phyloP scores from a whole-genome alignment of 306 rosid species.

The Quercus dentata region DNA sequence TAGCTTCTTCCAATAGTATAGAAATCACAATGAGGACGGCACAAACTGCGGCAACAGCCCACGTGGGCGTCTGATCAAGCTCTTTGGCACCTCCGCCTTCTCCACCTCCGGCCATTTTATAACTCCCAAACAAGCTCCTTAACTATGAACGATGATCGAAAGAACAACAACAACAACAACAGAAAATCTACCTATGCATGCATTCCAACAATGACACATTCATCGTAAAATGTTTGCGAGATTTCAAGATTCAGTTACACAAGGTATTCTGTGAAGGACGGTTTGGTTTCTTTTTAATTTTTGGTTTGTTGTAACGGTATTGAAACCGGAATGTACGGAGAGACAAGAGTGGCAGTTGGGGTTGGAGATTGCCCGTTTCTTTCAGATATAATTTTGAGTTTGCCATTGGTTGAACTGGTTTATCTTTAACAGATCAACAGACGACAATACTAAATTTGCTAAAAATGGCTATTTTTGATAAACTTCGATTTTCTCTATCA shows the following conservation, averaged over 20 bases:
- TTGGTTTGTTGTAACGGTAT: constrained; percentile 4
- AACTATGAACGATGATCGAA: too few relatives aligned
- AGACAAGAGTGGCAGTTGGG: constrained; percentile 33
- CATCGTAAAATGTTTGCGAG: background rate
- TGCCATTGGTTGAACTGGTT: background rate
- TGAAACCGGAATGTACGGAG: constrained; percentile 36
- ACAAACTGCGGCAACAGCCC: constrained; percentile 91
- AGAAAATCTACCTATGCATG: background rate
- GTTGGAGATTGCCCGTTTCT: constrained; percentile 11
- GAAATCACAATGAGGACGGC: constrained; percentile 71
- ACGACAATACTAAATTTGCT: too few relatives aligned
- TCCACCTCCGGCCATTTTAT: constrained; percentile 49
- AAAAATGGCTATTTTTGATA: too few relatives aligned
- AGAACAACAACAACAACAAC: background rate
- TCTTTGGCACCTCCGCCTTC: constrained; percentile 40
- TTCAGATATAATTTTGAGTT: constrained; percentile 17
- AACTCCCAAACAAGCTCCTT: background rate
- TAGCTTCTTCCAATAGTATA: constrained; percentile 55
- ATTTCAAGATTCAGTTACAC: background rate
- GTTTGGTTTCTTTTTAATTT: too few relatives aligned
- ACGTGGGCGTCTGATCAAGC: constrained; percentile 85
- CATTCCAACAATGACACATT: background rate
- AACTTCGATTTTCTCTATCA: too few relatives aligned
- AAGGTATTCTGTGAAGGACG: background rate
- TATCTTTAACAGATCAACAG: background rate